Base-by-base conservation (phyloP, 1,284 basidiomycete genomes). In the Athelia psychrophila region DNA sequence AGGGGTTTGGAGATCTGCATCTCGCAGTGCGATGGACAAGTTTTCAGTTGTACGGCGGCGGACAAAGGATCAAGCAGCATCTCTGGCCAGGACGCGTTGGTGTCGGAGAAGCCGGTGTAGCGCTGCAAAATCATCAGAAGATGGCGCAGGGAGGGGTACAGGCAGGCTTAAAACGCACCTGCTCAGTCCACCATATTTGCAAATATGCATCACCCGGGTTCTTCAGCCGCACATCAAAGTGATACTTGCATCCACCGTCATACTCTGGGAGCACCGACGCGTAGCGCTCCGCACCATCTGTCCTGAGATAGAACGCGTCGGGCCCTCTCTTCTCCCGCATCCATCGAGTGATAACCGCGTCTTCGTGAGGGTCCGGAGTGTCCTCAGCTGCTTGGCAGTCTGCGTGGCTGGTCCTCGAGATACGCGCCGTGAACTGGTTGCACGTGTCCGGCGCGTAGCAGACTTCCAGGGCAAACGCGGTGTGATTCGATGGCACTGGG, bases 181-280 rank as follows among this genome's bases (percentile, higher is more conserved):
- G 12, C 12, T 35, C 10, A 10, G 33, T 35, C 33, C 33, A 35
- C 44, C 47, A 48, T 13, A 25, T 23, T 23, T 23, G 27, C 20
- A 51, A 6, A n/a, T 22, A 35, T 5, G 40, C 27, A 18, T 35
- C 27, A 8, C 50, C 50, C 10, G 50, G 47, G 24, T 51, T 51
- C 15, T 48, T 19, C 13, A 51, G 46, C 27, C 16, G 30, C 15
- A 51, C 20, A 48, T 51, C 50, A n/a, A 48, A 49, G 2, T 19
- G 18, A 19, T 51, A 51, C 16, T 22, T 15, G 50, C 50, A 51
- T 3, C n/a, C 9, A 25, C 50, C 50, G 16, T 51, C 50, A 19
- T 51, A 48, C 1, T 20, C 27, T 13, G 13, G 27, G n/a, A 12
- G n/a, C 15, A 20, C 50, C 16, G 27, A 20, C 9, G 24, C 46